Conservation (phyloP, 768 basidiomycete genomes). For the Galerina marginata region DNA sequence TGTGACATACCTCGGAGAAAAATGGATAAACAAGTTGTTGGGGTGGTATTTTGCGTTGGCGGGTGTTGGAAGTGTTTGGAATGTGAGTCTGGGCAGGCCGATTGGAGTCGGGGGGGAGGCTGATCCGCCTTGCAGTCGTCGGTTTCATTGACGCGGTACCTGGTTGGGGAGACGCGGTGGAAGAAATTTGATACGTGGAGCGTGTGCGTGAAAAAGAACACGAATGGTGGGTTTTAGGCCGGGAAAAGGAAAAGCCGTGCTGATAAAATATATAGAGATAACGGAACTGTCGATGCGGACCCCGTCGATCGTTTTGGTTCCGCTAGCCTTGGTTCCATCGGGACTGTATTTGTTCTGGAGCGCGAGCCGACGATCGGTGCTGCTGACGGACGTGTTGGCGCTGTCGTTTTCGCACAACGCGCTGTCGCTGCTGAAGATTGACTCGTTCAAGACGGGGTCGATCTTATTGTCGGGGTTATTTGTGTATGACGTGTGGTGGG, state of each 20-base stretch:
- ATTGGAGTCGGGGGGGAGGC: not conserved
- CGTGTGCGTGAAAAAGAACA: conserved; percentile 50
- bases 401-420: conserved; percentile 87
- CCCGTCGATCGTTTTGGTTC: conserved; percentile 61
- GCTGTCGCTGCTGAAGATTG: conserved; percentile 78
- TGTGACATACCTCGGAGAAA: conserved; percentile 76
- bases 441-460: conserved; percentile 87
- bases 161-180: conserved; percentile 61
- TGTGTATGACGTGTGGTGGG: conserved; percentile 95
- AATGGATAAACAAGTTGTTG: conserved; percentile 84
- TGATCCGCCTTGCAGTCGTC: conserved; percentile 43
- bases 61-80: conserved; percentile 72
- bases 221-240: conserved; percentile 42
- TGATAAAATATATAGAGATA: conserved; percentile 29
- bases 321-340: conserved; percentile 67
- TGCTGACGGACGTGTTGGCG: conserved; percentile 76
- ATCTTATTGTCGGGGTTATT: conserved; percentile 86
- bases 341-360: conserved; percentile 60
- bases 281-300: conserved; percentile 56
- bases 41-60: conserved; percentile 76
- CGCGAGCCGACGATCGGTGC: conserved; percentile 57
- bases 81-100: conserved; percentile 47
- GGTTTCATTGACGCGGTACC: conserved; percentile 53
- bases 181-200: conserved; percentile 55
- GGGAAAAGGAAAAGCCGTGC: not conserved